Percentiles rank a stretch among this genome's conserved stretches.
Conservation (phyloP, 257 asterid genomes). For the Solanum pennellii region DNA sequence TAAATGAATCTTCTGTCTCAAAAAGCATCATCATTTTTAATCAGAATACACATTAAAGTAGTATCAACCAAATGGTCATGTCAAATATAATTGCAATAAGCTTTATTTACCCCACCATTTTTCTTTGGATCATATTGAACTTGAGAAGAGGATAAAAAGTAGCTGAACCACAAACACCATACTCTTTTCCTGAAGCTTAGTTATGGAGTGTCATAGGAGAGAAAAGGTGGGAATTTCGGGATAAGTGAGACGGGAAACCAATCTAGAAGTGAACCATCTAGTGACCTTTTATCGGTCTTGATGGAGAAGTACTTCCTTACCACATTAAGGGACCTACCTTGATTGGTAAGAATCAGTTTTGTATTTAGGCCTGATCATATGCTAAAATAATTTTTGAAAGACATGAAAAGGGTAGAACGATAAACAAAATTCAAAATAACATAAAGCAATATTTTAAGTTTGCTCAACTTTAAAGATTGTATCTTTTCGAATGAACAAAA, state of each 20-base stretch:
- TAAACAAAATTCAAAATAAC: not conserved
- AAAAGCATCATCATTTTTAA: not conserved
- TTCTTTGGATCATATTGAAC: not conserved
- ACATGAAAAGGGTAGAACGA: not conserved
- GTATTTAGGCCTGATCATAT: not conserved
- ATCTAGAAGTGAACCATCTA: not conserved
- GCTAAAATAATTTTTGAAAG: not conserved
- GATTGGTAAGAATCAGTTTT: not conserved
- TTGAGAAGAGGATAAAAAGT: not conserved
- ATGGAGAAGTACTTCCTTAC: not conserved
- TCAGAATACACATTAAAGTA: not conserved
- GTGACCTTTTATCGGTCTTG: not conserved
- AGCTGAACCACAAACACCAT: not conserved
- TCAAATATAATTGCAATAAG: not conserved
- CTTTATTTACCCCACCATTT: not conserved
- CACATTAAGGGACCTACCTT: not conserved
- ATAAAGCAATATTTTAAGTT: not conserved
- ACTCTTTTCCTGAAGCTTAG: not conserved
- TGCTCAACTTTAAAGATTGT: not conserved
- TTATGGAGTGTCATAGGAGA: not conserved
- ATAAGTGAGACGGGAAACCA: not conserved
- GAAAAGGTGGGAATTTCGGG: not conserved
- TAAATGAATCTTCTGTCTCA: not conserved
- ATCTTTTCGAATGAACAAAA: not conserved
- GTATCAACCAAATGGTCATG: not conserved